Conservation (phyloP, 768 basidiomycete species). For the Thelephora aurantiotincta region DNA sequence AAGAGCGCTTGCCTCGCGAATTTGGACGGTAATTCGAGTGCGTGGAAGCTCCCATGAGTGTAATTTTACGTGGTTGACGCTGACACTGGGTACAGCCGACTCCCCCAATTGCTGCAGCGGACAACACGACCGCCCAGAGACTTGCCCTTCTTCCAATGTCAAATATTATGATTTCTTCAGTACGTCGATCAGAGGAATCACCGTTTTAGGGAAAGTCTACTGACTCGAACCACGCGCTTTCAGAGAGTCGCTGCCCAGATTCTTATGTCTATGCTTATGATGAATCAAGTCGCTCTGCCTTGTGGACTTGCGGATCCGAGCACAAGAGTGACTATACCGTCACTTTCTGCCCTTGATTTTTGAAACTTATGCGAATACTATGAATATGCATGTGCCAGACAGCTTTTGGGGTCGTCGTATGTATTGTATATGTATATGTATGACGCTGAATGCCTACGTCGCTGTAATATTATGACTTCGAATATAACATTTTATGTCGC, state of each 20-base stretch:
- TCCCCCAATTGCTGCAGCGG: constrained; percentile 56
- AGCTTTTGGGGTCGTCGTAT: no score
- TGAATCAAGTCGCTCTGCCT: constrained; percentile 27
- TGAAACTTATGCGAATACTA: no score
- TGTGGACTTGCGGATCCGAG: constrained; percentile 26
- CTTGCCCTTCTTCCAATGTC: constrained; percentile 38
- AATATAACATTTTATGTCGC: no score
- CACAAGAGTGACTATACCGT: constrained; percentile 27
- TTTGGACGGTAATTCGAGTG: constrained; percentile 15
- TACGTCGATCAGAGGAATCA: constrained; percentile 9
- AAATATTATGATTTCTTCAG: constrained; percentile 32
- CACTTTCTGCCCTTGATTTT: constrained; percentile 30
- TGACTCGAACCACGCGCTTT: neutral
- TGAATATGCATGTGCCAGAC: no score
- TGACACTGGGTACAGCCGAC: no score
- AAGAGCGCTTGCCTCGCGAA: constrained; percentile 19
- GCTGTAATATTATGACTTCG: no score
- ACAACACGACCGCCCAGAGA: constrained; percentile 29
- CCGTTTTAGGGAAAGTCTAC: neutral
- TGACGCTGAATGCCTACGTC: no score
- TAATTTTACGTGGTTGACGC: no score
- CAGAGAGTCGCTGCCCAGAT: constrained; percentile 25
- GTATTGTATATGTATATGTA: no score
- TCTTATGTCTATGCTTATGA: constrained; percentile 41
- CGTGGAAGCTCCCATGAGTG: no score